These are phyloP conservation scores for Vigna trinervia DNA, from an alignment of 306 rosid species.

Conservation along the genomic window DNA sequence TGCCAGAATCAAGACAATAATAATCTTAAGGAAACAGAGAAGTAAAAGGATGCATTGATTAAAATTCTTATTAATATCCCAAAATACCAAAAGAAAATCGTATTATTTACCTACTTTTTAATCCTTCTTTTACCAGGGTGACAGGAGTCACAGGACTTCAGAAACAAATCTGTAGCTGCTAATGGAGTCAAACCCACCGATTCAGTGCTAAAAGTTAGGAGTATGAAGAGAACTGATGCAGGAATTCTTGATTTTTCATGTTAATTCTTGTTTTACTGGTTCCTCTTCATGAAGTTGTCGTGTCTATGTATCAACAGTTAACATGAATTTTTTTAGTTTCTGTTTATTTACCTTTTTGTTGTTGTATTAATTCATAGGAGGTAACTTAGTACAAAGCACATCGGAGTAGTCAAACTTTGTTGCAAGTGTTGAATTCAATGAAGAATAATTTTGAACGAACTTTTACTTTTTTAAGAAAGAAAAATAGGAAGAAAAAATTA, in stretches of 20 bases:
- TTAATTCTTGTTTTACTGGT: conserved; percentile 50
- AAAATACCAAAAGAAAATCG: neutral
- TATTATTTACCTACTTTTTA: neutral
- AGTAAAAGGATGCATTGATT: too few species aligned
- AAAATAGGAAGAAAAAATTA: too few species aligned
- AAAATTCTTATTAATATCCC: too few species aligned
- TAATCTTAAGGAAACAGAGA: too few species aligned
- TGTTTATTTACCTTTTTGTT: too few species aligned
- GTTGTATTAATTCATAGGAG: neutral
- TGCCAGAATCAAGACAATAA: too few species aligned
- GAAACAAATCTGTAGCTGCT: conserved; percentile 40
- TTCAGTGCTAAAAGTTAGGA: conserved; percentile 42
- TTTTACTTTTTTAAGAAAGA: too few species aligned
- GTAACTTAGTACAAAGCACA: neutral
- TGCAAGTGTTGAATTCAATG: too few species aligned
- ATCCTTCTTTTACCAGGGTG: conserved; percentile 43
- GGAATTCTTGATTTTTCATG: conserved; percentile 50
- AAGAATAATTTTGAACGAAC: too few species aligned
- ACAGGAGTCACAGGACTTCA: conserved; percentile 38
- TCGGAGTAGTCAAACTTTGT: too few species aligned
- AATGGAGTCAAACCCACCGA: conserved; percentile 34
- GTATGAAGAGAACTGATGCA: conserved; percentile 65
- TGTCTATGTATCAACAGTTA: neutral
- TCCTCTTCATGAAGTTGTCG: conserved; percentile 50
- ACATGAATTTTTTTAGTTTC: neutral